Evolutionary conservation across 805 yeast genomes (phyloP), one percentile per base, ranked within the genome.

Genomic region (Starmerella lactis-condensi): DNA sequence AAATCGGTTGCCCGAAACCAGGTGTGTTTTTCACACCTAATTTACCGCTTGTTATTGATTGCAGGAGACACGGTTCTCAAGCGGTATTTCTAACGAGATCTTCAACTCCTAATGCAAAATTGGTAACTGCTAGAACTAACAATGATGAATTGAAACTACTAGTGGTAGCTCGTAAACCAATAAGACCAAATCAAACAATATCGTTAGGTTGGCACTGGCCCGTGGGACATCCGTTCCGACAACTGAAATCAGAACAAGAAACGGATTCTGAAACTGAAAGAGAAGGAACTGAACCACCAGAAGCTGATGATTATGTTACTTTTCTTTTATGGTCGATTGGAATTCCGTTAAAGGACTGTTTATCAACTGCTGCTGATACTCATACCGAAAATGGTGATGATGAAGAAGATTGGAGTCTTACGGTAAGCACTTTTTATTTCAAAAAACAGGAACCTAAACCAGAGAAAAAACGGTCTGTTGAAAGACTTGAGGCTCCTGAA

Each of bases 201-300:
- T 64, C 83, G 0, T 52, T 81, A 7, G 67, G 72, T 2, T 85
- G 96, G 96, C 78, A 74, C 37, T 85, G 94, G 93, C 93, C 82
- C 47, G 48, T 53, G 3, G 40, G 57, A 12, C 93, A 82, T 48
- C 93, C 95, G 2, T 75, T 81, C 23, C 55, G 58, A 32, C 61
- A 62, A 40, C 53, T 75, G 5, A 8, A 15, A 27, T 15, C 9
- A 17, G 7, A 11, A 5, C 6, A 14, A 8, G 9, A 6, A 6
- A n/a, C n/a, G 23, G 11, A 10, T 18, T 26, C 17, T 18, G 11
- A 9, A 18, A 21, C 4, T 17, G 5, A 11, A 17, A 15, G 18
- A 29, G 9, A 21, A 22, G 15, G 29, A 23, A 4, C 19, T 5
- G 17, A 24, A n/a, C 22, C 5, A 9, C n/a, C 13, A 12, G 14